Percentiles rank a stretch among this genome's conserved stretches.
phyloP scores from a whole-genome alignment of 140 eudicot genomes.

The Stevia rebaudiana region DNA sequence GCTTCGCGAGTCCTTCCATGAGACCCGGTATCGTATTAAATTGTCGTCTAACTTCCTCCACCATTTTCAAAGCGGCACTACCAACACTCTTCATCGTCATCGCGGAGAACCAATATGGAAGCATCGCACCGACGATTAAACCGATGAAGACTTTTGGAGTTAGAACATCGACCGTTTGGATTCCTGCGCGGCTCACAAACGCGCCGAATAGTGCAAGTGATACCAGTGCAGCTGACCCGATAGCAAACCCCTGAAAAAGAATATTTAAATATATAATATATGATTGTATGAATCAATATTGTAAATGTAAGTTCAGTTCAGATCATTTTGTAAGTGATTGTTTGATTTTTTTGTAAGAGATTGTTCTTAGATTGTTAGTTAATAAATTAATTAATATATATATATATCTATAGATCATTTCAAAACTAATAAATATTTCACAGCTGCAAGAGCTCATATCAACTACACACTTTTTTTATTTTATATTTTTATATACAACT shows the following conservation, averaged over 20 bases:
- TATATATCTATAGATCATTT: too few relatives aligned
- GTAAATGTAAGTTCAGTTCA: too few relatives aligned
- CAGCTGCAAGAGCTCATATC: too few relatives aligned
- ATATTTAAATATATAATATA: too few relatives aligned
- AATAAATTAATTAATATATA: too few relatives aligned
- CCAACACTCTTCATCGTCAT: constrained; percentile 98
- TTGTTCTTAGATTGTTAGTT: too few relatives aligned
- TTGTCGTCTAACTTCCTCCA: constrained; percentile 80
- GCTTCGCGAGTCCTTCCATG: constrained; percentile 68
- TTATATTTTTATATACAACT: too few relatives aligned
- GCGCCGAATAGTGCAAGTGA: constrained; percentile 79
- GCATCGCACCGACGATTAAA: constrained; percentile 84
- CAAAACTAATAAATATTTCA: too few relatives aligned
- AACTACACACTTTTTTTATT: too few relatives aligned
- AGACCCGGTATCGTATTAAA: constrained; percentile 76
- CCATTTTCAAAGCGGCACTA: constrained; percentile 85
- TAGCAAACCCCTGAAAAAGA: constrained; percentile 93
- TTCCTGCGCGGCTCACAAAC: constrained; percentile 76
- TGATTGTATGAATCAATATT: background rate
- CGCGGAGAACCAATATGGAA: constrained; percentile 93
- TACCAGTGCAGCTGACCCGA: constrained; percentile 81
- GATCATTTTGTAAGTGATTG: too few relatives aligned
- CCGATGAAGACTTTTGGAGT: constrained; percentile 88
- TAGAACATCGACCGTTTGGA: constrained; percentile 61
- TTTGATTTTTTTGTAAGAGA: too few relatives aligned